phyloP scores from a whole-genome alignment of 768 basidiomycete species.

The Pleurotus cornucopiae region DNA sequence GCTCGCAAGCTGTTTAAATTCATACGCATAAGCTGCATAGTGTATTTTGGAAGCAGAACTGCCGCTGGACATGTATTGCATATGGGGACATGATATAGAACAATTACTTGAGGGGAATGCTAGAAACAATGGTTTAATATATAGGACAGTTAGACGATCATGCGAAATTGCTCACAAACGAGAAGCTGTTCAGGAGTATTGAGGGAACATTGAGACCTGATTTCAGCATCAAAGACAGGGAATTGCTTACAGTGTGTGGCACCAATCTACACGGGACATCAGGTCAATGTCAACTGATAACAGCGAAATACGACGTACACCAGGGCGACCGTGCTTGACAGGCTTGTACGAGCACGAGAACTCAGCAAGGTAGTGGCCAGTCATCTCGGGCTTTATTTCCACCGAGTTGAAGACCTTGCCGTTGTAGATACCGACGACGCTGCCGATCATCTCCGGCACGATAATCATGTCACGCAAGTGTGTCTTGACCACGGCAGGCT shows the following conservation, averaged over 20 bases:
- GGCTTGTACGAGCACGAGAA: conserved; percentile 97
- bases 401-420: conserved; percentile 96
- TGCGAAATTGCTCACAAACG: conserved; percentile 52
- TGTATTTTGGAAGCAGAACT: conserved; percentile 17
- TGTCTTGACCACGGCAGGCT: conserved; percentile 98
- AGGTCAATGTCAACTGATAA: conserved; percentile 11
- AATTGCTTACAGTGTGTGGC: conserved; percentile 77
- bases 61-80: conserved; percentile 3
- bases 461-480: conserved; percentile 99
- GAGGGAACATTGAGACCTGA: conserved; percentile 8
- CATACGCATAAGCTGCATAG: conserved; percentile 22
- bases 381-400: conserved; percentile 99
- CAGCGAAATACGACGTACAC: conserved; percentile 55
- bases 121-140: conserved; percentile 21
- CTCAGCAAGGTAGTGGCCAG: conserved; percentile 98
- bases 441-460: conserved; percentile 99
- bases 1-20: background rate
- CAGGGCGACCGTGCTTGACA: conserved; percentile 99
- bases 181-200: conserved; percentile 46
- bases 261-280: conserved; percentile 55
- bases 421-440: conserved; percentile 97
- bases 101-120: conserved; percentile 93
- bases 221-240: background rate
- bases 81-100: conserved; percentile 10
- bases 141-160: background rate